Conservation (phyloP, 345 rosid species). For the Euclidium syriacum region DNA sequence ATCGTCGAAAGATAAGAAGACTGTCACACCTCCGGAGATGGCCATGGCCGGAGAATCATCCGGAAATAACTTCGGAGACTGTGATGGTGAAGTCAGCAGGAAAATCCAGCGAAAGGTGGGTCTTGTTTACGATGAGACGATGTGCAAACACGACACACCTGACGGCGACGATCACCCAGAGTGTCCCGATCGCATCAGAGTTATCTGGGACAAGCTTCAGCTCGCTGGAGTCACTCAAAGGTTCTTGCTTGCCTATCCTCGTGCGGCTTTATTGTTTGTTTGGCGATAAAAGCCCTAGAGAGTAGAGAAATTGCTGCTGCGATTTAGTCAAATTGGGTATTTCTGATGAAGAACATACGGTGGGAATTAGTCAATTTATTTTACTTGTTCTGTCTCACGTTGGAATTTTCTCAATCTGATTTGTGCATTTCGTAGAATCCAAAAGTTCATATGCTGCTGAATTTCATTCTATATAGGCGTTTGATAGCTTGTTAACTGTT, state of each 20-base stretch:
- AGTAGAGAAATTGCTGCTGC: neutral
- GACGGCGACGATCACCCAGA: conserved; percentile 69
- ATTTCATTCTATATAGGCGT: neutral
- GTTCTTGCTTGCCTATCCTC: conserved; percentile 24
- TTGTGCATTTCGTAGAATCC: neutral
- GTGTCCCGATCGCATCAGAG: conserved; percentile 66
- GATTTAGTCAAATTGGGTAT: conserved; percentile 4
- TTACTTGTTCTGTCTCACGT: neutral
- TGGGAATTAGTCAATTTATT: no score
- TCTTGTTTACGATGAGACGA: conserved; percentile 68
- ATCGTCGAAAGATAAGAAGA: conserved; percentile 1
- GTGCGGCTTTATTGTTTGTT: neutral
- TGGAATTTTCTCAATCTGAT: neutral
- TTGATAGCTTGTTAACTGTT: neutral
- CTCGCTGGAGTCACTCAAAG: conserved; percentile 54
- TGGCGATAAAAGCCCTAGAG: conserved; percentile 16
- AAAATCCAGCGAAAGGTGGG: conserved; percentile 50
- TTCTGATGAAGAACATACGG: no score
- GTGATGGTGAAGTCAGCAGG: neutral
- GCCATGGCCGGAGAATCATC: neutral
- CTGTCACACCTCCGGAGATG: neutral
- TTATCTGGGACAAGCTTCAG: conserved; percentile 73
- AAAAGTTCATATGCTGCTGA: neutral
- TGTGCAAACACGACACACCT: conserved; percentile 74
- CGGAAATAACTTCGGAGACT: neutral